Evolutionary conservation across 192 early-diverging fungal species (phyloP), one percentile per base, ranked within the genome.

Genomic region (Cetraspora pellucida): DNA sequence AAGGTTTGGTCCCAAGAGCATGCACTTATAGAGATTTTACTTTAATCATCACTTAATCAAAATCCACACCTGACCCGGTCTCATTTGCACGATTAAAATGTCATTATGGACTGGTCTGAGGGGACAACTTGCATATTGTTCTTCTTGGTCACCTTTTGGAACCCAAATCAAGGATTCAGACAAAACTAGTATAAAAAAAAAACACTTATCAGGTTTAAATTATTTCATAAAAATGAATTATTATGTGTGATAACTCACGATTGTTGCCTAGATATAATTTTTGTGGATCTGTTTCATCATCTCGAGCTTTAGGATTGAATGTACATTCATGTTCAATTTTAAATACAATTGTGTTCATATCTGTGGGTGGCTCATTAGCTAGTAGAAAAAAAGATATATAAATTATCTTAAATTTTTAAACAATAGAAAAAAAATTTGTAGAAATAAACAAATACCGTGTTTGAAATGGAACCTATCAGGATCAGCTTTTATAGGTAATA

Each of bases 321-420:
- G 82, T 81, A 82, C 96, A 98, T 71, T 83, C 83, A n/a, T 91
- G 89, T 7, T 92, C 80, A 10, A 99, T 81, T 70, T 89, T 87
- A 80, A 99, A 95, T 68, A 98, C 96, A 57, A 98, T 86, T 23
- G 97, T 98, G 87, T 97, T 97, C 74, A 91, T 76, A 81, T 98
- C 96, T 7, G 96, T 98, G 1, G 96, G 92, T 17, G 84, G 80
- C 27, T 93, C 94, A n/a, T 88, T 89, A 28, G 82, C 81, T 85
- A 70, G 19, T 0, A 30, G 59, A n/a, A 37, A 73, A 59, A 19
- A 59, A 28, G 0, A 10, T 28, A 25, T 13, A 52, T 44, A 63
- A 68, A 9, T 25, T 43, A 28, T 52, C 25, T 30, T 11, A 74
- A 52, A 31, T 65, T 16, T 72, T 43, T 66, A 23, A 6, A 45